A percentile compares a stretch with the other conserved stretches of the same genome.
phyloP scores from a whole-genome alignment of 768 basidiomycete genomes.

The Lyophyllum atratum region DNA sequence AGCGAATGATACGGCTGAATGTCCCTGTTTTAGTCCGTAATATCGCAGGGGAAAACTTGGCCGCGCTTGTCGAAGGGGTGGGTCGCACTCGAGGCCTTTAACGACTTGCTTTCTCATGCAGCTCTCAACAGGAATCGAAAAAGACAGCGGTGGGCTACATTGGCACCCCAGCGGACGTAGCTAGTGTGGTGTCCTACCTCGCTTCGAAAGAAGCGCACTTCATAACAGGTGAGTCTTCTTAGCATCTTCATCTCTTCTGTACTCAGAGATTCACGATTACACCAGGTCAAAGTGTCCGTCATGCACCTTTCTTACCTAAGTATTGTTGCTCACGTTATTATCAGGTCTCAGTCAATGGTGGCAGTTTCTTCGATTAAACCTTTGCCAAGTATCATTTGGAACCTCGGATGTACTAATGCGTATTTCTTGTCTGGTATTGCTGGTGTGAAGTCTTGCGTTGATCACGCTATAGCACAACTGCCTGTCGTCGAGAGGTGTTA shows the following conservation, averaged over 20 bases:
- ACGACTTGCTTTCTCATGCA: neutral
- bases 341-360: slow-evolving; percentile 10
- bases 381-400: too few species aligned
- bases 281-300: slow-evolving; percentile 15
- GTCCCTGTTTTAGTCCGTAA: neutral
- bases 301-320: neutral
- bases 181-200: slow-evolving; percentile 21
- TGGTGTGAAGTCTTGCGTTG: too few species aligned
- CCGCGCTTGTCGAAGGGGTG: neutral
- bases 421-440: too few species aligned
- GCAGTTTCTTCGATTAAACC: slow-evolving; percentile 4
- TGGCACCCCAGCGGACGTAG: slow-evolving; percentile 12
- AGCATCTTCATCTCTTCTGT: neutral
- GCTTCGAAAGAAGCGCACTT: slow-evolving; percentile 19
- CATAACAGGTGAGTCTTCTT: slow-evolving; percentile 16
- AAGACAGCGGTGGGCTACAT: slow-evolving; percentile 2
- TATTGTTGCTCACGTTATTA: neutral
- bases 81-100: neutral
- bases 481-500: too few species aligned
- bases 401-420: too few species aligned
- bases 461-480: too few species aligned
- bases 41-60: neutral
- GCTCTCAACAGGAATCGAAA: neutral
- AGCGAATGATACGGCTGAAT: neutral
- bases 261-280: neutral